These are phyloP conservation scores for Septoria petroselini DNA, from an alignment of 2,329 filamentous ascomycete genomes.

Conservation along the genomic window DNA sequence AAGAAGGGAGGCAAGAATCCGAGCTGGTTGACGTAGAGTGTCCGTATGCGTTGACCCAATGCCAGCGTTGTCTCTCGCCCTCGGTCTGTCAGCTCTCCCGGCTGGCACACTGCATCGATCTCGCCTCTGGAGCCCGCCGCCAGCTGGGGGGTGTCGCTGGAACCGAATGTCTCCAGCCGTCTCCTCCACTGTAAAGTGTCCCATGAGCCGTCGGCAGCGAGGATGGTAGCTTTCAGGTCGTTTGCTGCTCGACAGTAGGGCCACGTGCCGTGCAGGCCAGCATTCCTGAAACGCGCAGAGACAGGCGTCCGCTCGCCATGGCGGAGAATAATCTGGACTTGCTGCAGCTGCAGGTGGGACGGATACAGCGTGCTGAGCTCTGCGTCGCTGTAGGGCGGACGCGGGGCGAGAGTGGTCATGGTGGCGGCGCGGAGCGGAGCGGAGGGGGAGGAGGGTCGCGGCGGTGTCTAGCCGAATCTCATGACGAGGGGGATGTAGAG, in stretches of 20 bases:
- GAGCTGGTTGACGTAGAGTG: constrained; percentile 51
- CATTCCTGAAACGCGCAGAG: constrained; percentile 78
- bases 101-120: constrained; percentile 76
- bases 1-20: constrained; percentile 48
- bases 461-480: too few species aligned
- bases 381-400: constrained; percentile 71
- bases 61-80: constrained; percentile 50
- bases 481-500: too few species aligned
- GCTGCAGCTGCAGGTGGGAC: constrained; percentile 70
- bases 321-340: constrained; percentile 73
- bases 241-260: constrained; percentile 81
- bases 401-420: constrained; percentile 77
- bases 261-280: constrained; percentile 59
- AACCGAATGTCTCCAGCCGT: constrained; percentile 75
- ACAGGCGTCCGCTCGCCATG: constrained; percentile 72
- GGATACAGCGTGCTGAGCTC: constrained; percentile 84
- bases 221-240: constrained; percentile 63
- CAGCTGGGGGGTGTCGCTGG: constrained; percentile 60
- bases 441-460: too few species aligned
- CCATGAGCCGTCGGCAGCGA: constrained; percentile 56
- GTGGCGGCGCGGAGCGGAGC: neutral
- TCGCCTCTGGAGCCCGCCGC: constrained; percentile 66
- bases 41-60: constrained; percentile 48
- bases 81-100: constrained; percentile 51
- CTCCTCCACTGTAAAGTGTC: constrained; percentile 62